Base-by-base conservation (phyloP, 441 rosid species). In the Oxalis stricta region DNA sequence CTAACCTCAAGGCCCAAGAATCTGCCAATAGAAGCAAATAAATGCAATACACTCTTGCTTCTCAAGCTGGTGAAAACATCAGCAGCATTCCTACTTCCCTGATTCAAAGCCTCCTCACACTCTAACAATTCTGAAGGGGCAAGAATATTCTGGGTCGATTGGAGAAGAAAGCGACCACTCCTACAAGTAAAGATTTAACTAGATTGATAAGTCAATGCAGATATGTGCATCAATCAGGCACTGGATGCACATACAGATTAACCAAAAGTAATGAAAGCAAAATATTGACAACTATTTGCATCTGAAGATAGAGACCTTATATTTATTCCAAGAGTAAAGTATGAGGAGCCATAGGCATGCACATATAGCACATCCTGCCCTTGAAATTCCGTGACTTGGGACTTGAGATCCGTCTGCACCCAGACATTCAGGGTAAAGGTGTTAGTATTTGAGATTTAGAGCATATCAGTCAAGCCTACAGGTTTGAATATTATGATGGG, bases 61-160 rank as follows among this genome's bases (percentile, higher is more conserved):
- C 99, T 71, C 73, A 84, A 67, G 74, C 70, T 77, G 32, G 56
- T 69, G 54, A 92, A 92, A 66, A 76, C 82, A 46, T 92, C 97
- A 51, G 68, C 73, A 7, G 94, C 88, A 56, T 77, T 63, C 58
- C 58, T 70, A 50, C 70, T 87, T 58, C 94, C 97, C 67, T 82
- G 99, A 69, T 87, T 92, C 60, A 92, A 67, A 36, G 89, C 92
- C 64, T 87, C 99, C 72, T 87, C 99, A 65, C 67, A 79, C 38
- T 92, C 99, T 36, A 43, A 52, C 66, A 84, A 56, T 20, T 60
- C 68, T 41, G 79, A 58, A 20, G 78, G 65, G 11, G 57, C 41
- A 54, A 87, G 73, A 44, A 77, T 69, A 69, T 74, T 80, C 56
- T 69, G 79, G 41, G 92, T 72, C 39, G 82, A 74, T 35, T 69